Evolutionary conservation across 2,329 filamentous ascomycete genomes (phyloP), one percentile per base, ranked within the genome.

Genomic region (Alternaria tenuissima): DNA sequence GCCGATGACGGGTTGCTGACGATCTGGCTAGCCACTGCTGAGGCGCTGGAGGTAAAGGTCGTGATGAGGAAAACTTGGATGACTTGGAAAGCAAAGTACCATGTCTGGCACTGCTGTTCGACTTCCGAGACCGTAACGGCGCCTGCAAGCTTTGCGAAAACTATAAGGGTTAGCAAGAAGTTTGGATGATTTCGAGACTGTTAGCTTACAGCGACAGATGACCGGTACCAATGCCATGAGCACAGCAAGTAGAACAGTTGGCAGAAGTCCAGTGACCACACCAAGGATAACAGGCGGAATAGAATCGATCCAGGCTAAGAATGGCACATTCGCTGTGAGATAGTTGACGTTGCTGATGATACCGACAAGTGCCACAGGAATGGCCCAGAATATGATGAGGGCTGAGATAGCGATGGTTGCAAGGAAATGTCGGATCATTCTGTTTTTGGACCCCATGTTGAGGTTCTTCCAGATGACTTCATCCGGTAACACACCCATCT

Each of bases 21-120:
- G 42, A 96, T 88, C 11, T 87, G 65, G 30, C 71, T 66, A 30
- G 78, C 72, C 6, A 77, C 76, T 12, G 89, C 85, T 2, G 92
- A 88, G 4, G 93, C 93, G 0, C 93, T 89, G 20, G 92, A 93
- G 4, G 91, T 86, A 30, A 97, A 70, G 0, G 94, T 97, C 0
- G 92, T 89, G 55, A 98, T 88, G 56, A 98, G 82, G 82, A 98
- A 98, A 43, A 97, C 92, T 76, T 98, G 94, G 16, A 98, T 86
- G 34, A 98, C 88, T 77, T 95, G 92, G 83, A 96, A 96, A 46
- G 85, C 88, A 75, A 98, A 99, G 83, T 96, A 99, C 68, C 88
- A 91, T 70, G 94, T 94, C 75, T 99, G 95, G 0, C 91, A 93
- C 61, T 93, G 93, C 16, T 98, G 83, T 46, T 84, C 82, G n/a